Evolutionary conservation across 257 asterid species (phyloP), one percentile per base, ranked within the genome.

Genomic region (Nicotiana attenuata): DNA sequence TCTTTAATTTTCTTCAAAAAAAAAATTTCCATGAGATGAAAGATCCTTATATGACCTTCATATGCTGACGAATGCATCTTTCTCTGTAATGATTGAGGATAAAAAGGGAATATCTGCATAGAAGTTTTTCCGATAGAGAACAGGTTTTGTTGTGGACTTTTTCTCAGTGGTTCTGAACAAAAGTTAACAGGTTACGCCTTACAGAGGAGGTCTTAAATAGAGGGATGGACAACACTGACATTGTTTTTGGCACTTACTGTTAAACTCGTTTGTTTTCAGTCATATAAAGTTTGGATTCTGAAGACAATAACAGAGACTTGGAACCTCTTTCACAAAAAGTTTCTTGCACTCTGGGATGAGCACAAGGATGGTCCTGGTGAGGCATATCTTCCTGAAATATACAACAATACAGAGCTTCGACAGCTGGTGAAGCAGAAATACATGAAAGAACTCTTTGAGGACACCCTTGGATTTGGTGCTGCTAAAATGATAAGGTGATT

Each of bases 401-500:
- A 96, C 83, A 90, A 91, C 66, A 92, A 88, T 81, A 87, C 91
- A 20, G 93, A 94, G 78, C 89, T 94, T 79, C 96, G 75, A 76
- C 84, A 78, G 83, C 86, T 89, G 81, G 90, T 89, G 5, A 90
- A 89, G 84, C 88, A 85, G 85, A 92, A 87, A 83, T 94, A 92
- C 61, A 92, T 94, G 97, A 88, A 87, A 59, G 95, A 93, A 28
- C 87, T 96, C 85, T 88, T 96, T 84, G 97, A 89, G 17, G 99
- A 96, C 80, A 83, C 90, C 77, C 97, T 94, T 67, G 99, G 99
- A 85, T 96, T 94, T 85, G 98, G 97, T 78, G 91, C 97, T 83
- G 98, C 98, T 85, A 96, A 96, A 89, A 96, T 96, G 97, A 94
- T 94, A 86, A 93, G 99, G 98, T 94, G 81, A 83, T 16, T 45